Base-by-base conservation (phyloP, 352 stramenopile species). In the Globisporangium yorkense region DNA sequence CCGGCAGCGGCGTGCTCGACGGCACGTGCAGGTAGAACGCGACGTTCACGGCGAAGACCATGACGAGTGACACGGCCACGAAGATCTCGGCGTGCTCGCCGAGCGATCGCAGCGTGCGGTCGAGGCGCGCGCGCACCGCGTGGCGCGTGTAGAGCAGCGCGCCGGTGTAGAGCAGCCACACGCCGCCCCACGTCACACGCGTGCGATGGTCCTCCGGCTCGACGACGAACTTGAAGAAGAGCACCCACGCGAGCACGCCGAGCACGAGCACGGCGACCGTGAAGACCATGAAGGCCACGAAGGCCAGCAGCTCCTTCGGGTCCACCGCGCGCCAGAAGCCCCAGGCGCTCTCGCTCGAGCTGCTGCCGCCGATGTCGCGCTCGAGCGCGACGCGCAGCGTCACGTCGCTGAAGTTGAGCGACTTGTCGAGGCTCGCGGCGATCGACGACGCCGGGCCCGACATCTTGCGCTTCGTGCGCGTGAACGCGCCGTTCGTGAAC, bases 1-100 rank as follows among this genome's bases (percentile, higher is more conserved):
- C 82, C 43, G 74, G 78, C 18, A 92, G 75, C 24, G 76, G 77
- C 37, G 61, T 74, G 12, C 58, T 68, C 18, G 75, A 67, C 8
- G 82, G 82, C 31, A 81, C 73, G 61, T 92, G 82, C 49, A 92
- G 51, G 56, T 81, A 89, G 54, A 87, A 87, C 39, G 79, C 74
- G 43, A 90, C 72, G 65, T 92, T 92, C 47, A 84, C 76, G 2
- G 72, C 74, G 51, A 88, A 81, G 43, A 88, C 65, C 72, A 86
- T 90, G 35, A 70, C 71, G 51, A 87, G 69, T 43, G 70, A 86
- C 62, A 80, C 75, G 55, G 67, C 70, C n/a, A 83, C 69, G 51
- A 86, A 88, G 60, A 88, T 80, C 69, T 88, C 78, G 15, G 72
- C 74, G 58, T 88, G 78, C 48, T 85, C 70, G 48, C 74, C 72